phyloP scores from a whole-genome alignment of 176 grass and related monocot species.

The Ananas comosus region DNA sequence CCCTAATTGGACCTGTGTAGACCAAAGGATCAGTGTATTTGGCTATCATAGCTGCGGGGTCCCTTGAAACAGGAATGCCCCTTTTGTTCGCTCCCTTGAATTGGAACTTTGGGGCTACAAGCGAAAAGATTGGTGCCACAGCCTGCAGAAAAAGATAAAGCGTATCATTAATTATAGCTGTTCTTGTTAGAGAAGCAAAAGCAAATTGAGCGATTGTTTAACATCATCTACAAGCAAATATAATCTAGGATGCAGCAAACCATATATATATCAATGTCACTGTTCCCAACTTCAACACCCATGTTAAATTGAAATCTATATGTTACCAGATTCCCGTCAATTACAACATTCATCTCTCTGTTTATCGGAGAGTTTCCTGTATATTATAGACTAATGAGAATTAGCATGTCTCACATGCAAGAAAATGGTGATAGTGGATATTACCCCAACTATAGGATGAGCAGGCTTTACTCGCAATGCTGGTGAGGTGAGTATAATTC shows the following conservation, averaged over 20 bases:
- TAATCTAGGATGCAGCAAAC: no score
- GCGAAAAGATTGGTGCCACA: conserved; percentile 86
- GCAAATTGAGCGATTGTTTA: no score
- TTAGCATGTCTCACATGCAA: background rate
- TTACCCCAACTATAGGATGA: conserved; percentile 96
- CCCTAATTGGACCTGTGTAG: conserved; percentile 83
- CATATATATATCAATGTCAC: no score
- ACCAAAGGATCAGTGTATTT: conserved; percentile 92
- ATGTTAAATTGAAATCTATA: no score
- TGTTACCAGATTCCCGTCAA: no score
- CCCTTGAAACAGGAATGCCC: conserved; percentile 82
- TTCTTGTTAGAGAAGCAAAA: no score
- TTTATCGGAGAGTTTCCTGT: no score
- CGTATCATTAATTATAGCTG: background rate
- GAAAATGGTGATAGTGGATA: background rate
- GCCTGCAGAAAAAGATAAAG: conserved; percentile 37
- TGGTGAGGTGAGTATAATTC: conserved; percentile 90
- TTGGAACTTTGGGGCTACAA: conserved; percentile 70
- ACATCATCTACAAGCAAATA: no score
- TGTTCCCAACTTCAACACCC: no score
- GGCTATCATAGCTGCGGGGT: conserved; percentile 66
- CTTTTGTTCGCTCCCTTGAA: conserved; percentile 96
- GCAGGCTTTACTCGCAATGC: conserved; percentile 89
- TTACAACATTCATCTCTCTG: no score
- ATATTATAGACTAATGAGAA: no score